These are phyloP conservation scores for Peronosclerospora sorghi DNA, from an alignment of 352 stramenopile species.

Conservation along the genomic window DNA sequence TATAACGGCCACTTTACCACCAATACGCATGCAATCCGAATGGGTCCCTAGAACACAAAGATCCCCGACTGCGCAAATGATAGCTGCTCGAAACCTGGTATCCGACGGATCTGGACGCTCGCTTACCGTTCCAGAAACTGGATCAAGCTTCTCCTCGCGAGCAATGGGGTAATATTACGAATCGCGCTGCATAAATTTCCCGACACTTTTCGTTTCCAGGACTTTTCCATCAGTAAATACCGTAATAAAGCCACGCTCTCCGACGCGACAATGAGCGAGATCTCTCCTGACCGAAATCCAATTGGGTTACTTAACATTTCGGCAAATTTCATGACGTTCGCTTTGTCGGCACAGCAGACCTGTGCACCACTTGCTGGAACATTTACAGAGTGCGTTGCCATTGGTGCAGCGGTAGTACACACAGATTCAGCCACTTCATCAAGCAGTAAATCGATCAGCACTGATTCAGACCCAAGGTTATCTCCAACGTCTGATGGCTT, in stretches of 20 bases:
- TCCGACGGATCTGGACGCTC: slow-evolving; percentile 26
- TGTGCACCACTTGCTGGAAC: slow-evolving; percentile 19
- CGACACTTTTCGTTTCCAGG: slow-evolving; percentile 49
- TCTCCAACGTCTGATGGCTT: slow-evolving; percentile 50
- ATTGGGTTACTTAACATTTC: slow-evolving; percentile 76
- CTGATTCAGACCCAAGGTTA: slow-evolving; percentile 67
- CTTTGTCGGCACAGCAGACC: slow-evolving; percentile 12
- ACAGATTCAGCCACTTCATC: slow-evolving; percentile 83
- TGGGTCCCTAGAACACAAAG: slow-evolving; percentile 78
- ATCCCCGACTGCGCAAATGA: slow-evolving; percentile 69
- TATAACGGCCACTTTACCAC: slow-evolving; percentile 59
- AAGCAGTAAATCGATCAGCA: slow-evolving; percentile 74
- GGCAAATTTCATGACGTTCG: slow-evolving; percentile 21
- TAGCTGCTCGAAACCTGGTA: slow-evolving; percentile 54
- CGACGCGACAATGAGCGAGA: slow-evolving; percentile 63
- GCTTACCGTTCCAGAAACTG: slow-evolving; percentile 1
- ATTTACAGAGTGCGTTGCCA: slow-evolving; percentile 44
- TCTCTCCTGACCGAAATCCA: slow-evolving; percentile 70
- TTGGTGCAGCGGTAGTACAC: slow-evolving; percentile 58
- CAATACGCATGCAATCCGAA: slow-evolving; percentile 74
- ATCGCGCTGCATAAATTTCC: slow-evolving; percentile 62
- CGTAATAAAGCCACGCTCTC: slow-evolving; percentile 77
- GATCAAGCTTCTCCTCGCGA: slow-evolving; percentile 28
- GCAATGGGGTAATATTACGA: slow-evolving; percentile 56
- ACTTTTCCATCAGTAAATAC: slow-evolving; percentile 49